Base-by-base conservation (phyloP, 306 rosid genomes). In the Rosa persica region DNA sequence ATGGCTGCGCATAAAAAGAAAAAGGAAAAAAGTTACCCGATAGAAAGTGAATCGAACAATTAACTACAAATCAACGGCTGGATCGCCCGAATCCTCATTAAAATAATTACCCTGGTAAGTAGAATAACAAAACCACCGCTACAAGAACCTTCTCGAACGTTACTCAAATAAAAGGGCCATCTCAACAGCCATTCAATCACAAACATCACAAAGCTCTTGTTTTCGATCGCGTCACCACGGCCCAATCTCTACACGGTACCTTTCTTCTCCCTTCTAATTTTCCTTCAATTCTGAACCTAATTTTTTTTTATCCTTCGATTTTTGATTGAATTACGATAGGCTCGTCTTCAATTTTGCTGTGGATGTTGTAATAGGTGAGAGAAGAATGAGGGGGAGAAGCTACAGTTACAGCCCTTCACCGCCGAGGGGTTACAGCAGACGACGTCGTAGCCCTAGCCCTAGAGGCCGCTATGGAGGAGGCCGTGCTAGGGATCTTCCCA, bases 401-500 rank as follows among this genome's bases (percentile, higher is more conserved):
- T 90, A 89, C 83, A 83, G 97, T 64, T 89, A 89, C 89, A 93
- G 94, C 27, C 96, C 93, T 19, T 89, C 96, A 7, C 91, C 97
- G 61, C 87, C 98, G 0, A 90, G 89, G 79, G 83, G 80, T 61
- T 85, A 90, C 67, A n/a, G 93, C 76, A 72, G 89, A 70, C 78
- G 93, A 62, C 72, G 80, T 20, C 89, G 88, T 49, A 90, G 93
- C 78, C 92, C 92, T 52, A 90, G 93, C 81, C 96, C 96, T 1
- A 85, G 86, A 80, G 84, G 85, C 5, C 83, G 84, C 4, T 81
- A 85, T 34, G 74, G 94, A 72, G 74, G 93, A 65, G 82, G 89
- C 43, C 90, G 85, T 38, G 89, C 77, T 48, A 82, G 87, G 82
- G 93, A 93, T 76, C 83, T 91, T 79, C 89, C 91, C 8, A 85